A percentile compares a stretch with the other conserved stretches of the same genome.
phyloP scores from a whole-genome alignment of 176 grass and related monocot species.

The Bothriochloa decipiens region DNA sequence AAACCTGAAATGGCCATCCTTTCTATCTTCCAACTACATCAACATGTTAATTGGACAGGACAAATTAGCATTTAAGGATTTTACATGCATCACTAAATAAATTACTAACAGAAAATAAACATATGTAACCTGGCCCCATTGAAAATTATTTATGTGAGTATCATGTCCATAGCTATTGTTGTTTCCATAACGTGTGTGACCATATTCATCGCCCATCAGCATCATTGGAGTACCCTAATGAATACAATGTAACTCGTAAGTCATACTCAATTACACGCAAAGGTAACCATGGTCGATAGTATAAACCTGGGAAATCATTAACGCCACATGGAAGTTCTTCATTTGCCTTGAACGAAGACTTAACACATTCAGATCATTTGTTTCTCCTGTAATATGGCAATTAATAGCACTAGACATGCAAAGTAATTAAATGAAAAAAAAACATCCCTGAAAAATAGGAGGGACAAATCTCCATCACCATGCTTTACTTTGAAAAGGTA shows the following conservation, averaged over 20 bases:
- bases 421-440: slow-evolving; percentile 23
- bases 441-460: neutral
- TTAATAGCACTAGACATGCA: slow-evolving; percentile 7
- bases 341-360: slow-evolving; percentile 81
- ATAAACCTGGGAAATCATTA: slow-evolving; percentile 94
- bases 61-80: slow-evolving; percentile 32
- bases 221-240: slow-evolving; percentile 94
- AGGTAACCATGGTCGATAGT: slow-evolving; percentile 28
- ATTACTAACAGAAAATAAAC: slow-evolving; percentile 29
- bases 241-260: slow-evolving; percentile 27
- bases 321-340: slow-evolving; percentile 95
- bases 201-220: slow-evolving; percentile 99
- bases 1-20: slow-evolving; percentile 79
- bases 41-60: slow-evolving; percentile 18
- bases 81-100: neutral
- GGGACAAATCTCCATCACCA: neutral
- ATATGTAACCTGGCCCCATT: slow-evolving; percentile 78
- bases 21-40: slow-evolving; percentile 76
- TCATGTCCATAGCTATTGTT: slow-evolving; percentile 99
- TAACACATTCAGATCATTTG: slow-evolving; percentile 72
- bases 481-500: slow-evolving; percentile 37
- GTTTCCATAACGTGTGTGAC: slow-evolving; percentile 93
- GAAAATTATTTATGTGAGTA: slow-evolving; percentile 91
- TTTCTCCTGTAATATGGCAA: slow-evolving; percentile 66
- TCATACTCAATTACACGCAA: slow-evolving; percentile 16